Evolutionary conservation across 78 protist genomes (phyloP).

Genomic region (Dictyostelium intermedium): DNA sequence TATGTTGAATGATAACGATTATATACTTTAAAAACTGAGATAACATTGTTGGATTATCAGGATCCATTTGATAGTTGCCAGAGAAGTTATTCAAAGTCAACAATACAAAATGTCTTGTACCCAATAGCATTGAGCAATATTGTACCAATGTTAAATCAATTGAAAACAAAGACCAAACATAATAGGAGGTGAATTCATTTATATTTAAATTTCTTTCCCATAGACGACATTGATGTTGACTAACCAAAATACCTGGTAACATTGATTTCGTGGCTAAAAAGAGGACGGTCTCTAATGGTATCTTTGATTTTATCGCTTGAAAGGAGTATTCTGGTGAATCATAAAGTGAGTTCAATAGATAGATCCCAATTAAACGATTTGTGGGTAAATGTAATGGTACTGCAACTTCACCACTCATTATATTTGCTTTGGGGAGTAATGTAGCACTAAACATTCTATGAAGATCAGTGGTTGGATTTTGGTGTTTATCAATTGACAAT

Average conservation of each 20-base stretch:
- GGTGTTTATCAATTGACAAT: neutral
- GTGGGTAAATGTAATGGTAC: constrained; percentile 37
- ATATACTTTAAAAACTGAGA: constrained; percentile 30
- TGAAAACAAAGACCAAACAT: constrained; percentile 45
- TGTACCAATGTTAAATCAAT: constrained; percentile 26
- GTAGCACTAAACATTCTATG: neutral
- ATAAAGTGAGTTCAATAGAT: neutral
- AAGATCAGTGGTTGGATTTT: neutral
- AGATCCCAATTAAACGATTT: constrained; percentile 20
- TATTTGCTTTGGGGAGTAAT: neutral
- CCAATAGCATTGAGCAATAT: constrained; percentile 28
- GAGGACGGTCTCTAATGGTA: neutral
- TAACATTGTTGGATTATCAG: neutral
- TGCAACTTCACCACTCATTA: neutral
- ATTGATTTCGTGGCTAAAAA: neutral
- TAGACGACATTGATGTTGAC: neutral
- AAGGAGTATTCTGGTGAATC: constrained; percentile 26
- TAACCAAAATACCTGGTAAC: constrained; percentile 2
- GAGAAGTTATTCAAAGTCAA: constrained; percentile 12
- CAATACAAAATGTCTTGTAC: constrained; percentile 28
- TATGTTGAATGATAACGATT: constrained; percentile 16
- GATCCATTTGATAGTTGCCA: neutral
- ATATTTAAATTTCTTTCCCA: constrained; percentile 73
- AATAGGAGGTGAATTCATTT: neutral
- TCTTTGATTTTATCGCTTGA: neutral